Percentiles rank a stretch among this genome's conserved stretches.
Evolutionary conservation across 148 eudicot genomes (phyloP).

Genomic region (Vaccinium corymbosum): DNA sequence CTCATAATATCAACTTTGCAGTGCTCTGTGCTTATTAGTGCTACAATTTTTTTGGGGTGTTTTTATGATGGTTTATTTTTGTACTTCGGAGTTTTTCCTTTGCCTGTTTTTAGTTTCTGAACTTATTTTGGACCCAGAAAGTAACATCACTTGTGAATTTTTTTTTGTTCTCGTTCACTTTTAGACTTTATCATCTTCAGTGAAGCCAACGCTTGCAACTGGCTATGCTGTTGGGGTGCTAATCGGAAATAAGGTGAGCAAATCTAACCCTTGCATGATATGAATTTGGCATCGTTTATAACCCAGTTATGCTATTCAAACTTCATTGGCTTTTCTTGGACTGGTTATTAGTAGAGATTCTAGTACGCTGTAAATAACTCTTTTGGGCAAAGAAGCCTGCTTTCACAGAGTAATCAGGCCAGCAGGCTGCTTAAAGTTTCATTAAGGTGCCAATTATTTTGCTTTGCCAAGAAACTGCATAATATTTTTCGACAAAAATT

Average conservation of each 20-base stretch:
- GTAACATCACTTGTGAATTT: neutral
- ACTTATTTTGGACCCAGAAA: neutral
- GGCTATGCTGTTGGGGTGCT: slow-evolving; percentile 74
- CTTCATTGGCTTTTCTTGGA: neutral
- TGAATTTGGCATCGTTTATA: neutral
- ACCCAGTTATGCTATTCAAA: neutral
- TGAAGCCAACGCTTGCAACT: slow-evolving; percentile 37
- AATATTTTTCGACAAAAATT: neutral
- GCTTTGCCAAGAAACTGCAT: neutral
- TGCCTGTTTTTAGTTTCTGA: neutral
- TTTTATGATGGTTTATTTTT: neutral
- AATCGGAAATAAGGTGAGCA: slow-evolving; percentile 55
- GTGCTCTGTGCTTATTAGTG: neutral
- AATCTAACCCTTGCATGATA: neutral
- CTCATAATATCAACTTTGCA: too few relatives aligned
- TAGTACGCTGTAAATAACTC: neutral
- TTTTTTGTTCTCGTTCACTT: slow-evolving; percentile 1
- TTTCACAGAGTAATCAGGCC: neutral
- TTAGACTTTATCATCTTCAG: slow-evolving; percentile 57
- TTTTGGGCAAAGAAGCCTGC: neutral
- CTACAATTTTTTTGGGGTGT: too few relatives aligned
- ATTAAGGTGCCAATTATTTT: neutral
- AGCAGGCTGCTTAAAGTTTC: neutral
- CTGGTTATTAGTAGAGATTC: neutral
- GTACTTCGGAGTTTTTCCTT: neutral